phyloP scores from a whole-genome alignment of 192 early-diverging fungal species.

The Coemansia sp. region DNA sequence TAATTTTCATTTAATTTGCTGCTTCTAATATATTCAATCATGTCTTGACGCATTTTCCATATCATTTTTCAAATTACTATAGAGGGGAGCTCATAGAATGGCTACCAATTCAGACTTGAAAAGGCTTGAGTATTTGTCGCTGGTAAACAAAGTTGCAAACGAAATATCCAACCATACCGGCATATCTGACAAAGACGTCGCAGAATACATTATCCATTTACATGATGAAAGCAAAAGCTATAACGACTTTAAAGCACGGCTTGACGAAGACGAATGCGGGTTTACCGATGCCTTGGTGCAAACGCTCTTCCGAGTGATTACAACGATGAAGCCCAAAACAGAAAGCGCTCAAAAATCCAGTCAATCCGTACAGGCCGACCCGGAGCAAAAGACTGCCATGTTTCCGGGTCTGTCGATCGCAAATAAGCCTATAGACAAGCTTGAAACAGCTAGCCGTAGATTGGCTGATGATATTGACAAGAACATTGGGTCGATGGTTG shows the following conservation, averaged over 20 bases:
- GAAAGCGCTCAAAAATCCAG: not conserved
- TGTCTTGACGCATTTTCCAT: too few relatives aligned
- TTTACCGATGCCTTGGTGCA: slow-evolving; percentile 81
- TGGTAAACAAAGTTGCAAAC: slow-evolving; percentile 85
- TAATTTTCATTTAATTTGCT: too few relatives aligned
- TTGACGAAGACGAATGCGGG: slow-evolving; percentile 73
- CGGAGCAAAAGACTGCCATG: slow-evolving; percentile 58
- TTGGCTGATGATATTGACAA: slow-evolving; percentile 34
- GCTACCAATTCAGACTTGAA: slow-evolving; percentile 48
- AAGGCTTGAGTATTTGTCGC: slow-evolving; percentile 81
- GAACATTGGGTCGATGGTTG: slow-evolving; percentile 38
- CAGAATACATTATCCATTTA: slow-evolving; percentile 89
- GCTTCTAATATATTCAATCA: too few relatives aligned
- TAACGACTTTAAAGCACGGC: slow-evolving; percentile 63
- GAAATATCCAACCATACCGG: slow-evolving; percentile 93
- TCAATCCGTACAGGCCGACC: slow-evolving; percentile 8
- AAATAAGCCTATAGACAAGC: slow-evolving; percentile 10
- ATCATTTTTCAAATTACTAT: too few relatives aligned
- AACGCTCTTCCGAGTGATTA: slow-evolving; percentile 84
- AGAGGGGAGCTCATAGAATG: not conserved
- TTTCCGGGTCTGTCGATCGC: slow-evolving; percentile 80
- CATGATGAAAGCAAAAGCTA: slow-evolving; percentile 68
- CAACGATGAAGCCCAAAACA: slow-evolving; percentile 71
- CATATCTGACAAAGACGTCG: slow-evolving; percentile 82
- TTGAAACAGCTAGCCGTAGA: slow-evolving; percentile 7